phyloP scores from a whole-genome alignment of 768 basidiomycete genomes.

The Zangia roseola region DNA sequence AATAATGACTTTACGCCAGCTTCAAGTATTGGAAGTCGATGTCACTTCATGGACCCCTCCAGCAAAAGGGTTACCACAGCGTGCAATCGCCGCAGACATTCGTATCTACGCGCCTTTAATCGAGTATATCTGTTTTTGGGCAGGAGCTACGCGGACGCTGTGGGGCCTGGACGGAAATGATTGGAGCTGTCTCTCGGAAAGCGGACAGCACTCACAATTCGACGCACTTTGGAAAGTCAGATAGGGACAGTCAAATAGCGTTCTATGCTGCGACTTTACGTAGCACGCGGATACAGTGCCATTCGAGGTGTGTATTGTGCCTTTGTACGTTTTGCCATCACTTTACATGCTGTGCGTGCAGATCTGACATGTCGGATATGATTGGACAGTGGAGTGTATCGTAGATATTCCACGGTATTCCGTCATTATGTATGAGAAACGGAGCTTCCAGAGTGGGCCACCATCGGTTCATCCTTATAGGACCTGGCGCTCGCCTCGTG shows the following conservation, averaged over 20 bases:
- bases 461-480: conserved; percentile 16
- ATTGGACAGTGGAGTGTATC: conserved; percentile 21
- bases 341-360: conserved; percentile 17
- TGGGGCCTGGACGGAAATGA: conserved; percentile 38
- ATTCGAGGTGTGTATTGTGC: conserved; percentile 22
- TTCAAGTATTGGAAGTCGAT: conserved; percentile 39
- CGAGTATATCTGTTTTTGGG: conserved; percentile 36
- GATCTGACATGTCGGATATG: conserved; percentile 20
- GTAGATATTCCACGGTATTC: conserved; percentile 25
- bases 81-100: conserved; percentile 39
- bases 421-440: conserved; percentile 32
- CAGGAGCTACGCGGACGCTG: conserved; percentile 26
- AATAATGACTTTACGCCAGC: conserved; percentile 34
- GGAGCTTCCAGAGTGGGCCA: conserved; percentile 22
- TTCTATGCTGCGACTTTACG: conserved; percentile 25
- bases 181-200: conserved; percentile 29
- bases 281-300: conserved; percentile 18
- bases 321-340: conserved; percentile 23
- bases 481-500: conserved; percentile 32
- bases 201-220: conserved; percentile 24
- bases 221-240: conserved; percentile 31
- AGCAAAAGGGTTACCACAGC: conserved; percentile 32
- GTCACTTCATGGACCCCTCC: conserved; percentile 35
- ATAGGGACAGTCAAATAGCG: conserved; percentile 17
- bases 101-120: conserved; percentile 38